Base-by-base conservation (phyloP, 768 basidiomycete genomes). In the Melanogaster broomeanus region DNA sequence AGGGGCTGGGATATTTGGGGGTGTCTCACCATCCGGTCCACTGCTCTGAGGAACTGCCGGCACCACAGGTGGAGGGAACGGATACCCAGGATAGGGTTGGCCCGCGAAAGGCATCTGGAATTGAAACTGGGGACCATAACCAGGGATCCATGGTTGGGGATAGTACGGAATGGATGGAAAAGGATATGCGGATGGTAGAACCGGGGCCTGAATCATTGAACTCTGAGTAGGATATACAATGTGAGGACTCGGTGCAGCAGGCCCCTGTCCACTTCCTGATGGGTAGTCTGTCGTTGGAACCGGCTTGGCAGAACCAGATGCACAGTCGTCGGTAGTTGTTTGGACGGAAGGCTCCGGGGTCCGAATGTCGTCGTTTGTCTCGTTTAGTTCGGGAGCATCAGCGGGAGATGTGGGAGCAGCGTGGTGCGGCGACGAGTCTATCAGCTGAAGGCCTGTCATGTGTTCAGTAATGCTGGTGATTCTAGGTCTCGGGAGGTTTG, bases 111-210 rank as follows among this genome's bases (percentile, higher is more conserved):
- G 77, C 52, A 82, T 60, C 28, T 77, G 79, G 56, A 80, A 85
- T 21, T 75, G 77, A 52, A 78, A 70, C 19, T 74, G 77, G 25
- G 74, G 75, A n/a, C 74, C 62, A 61, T 77, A 83, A 11, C 77
- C 72, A 34, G 77, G 77, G 42, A 80, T 65, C 85, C 84, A 85
- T 30, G 77, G 73, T 39, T 73, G 72, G 59, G 76, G 72, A 60
- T 77, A 78, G 57, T 77, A 83, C 21, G 73, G 75, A n/a, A 74
- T 63, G 22, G 72, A 61, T 10, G 76, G 70, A 28, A 75, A 48
- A 13, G 77, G 56, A 61, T 76, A 79, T 5, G 72, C 66, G 16
- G 59, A 55, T 3, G 51, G 52, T 13, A 62, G 45, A n/a, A 53
- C 31, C 16, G 53, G 38, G 10, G 25, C 45, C 28, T 51, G 52